phyloP scores from a whole-genome alignment of 257 asterid genomes.

The Petrea volubilis region DNA sequence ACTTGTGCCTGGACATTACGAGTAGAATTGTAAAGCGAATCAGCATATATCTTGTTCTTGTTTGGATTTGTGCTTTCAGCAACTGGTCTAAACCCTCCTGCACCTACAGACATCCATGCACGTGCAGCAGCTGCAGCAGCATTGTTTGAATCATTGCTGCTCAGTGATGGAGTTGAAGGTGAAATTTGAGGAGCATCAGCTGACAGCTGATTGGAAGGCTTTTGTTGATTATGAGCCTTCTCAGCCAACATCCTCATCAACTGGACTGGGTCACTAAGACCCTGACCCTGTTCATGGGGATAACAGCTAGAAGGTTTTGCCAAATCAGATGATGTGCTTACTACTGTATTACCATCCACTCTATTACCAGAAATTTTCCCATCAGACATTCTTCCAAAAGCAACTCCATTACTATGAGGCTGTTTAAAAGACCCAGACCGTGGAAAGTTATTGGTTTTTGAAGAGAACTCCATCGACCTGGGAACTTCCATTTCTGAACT shows the following conservation, averaged over 20 bases:
- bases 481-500: constrained; percentile 50
- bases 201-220: constrained; percentile 35
- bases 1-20: constrained; percentile 53
- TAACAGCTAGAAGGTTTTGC: constrained; percentile 36
- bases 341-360: constrained; percentile 29
- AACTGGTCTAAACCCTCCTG: constrained; percentile 65
- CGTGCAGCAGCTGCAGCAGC: constrained; percentile 86
- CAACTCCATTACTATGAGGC: constrained; percentile 39
- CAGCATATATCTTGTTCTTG: constrained; percentile 55
- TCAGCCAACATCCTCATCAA: constrained; percentile 67
- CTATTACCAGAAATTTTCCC: constrained; percentile 39
- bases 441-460: constrained; percentile 43
- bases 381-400: constrained; percentile 46
- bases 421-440: constrained; percentile 58
- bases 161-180: constrained; percentile 31
- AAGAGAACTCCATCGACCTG: constrained; percentile 40
- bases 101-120: constrained; percentile 94
- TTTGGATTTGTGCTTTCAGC: constrained; percentile 34
- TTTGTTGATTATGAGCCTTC: constrained; percentile 63
- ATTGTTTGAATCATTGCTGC: constrained; percentile 50
- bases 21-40: constrained; percentile 54
- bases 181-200: constrained; percentile 31
- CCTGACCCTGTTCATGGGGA: constrained; percentile 55
- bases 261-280: constrained; percentile 70
- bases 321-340: constrained; percentile 33